Evolutionary conservation across 495 filamentous ascomycete genomes (phyloP), one percentile per base, ranked within the genome.

Genomic region (Cercophora scortea): DNA sequence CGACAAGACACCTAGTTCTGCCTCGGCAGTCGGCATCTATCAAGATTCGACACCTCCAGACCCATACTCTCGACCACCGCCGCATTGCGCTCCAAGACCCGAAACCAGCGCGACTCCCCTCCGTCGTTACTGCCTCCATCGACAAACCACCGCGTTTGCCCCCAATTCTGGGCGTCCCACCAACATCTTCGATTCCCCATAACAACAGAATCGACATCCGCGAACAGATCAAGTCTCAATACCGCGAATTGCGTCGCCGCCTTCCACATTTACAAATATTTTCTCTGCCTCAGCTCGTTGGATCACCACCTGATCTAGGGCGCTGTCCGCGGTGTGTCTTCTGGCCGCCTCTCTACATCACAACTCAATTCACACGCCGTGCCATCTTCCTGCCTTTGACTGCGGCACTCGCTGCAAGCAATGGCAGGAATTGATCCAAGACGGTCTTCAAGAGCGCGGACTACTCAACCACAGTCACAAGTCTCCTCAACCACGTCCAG

Each of bases 381-480:
- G 8, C 25, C 3, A 17, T 7, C 10, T 45, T 18, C 54, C 57
- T 54, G 61, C 58, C 60, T 48, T 52, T 55, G 45, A 53, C 59
- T 58, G 51, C 52, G 60, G 54, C 62, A 49, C 51, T 56, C 47
- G 55, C 56, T 53, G 57, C 60, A 54, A 70, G 69, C 71, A 68
- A 78, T 78, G 76, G 75, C 76, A 68, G 73, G 67, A 53, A 57
- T 62, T 72, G 85, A 88, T 61, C 87, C 90, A 61, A 86, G 93
- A 68, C 89, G 93, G 67, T 95, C 90, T 47, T 93, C 92, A 61
- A 84, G 93, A 71, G 88, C 90, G 72, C 89, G 90, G 67, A 82
- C 81, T 55, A 81, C 85, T 54, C 88, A 93, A 71, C 83, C 88
- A 52, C 79, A 82, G 59, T 81, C 85, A 42, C 84, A 89, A 51